These are phyloP conservation scores for Bolboschoenoplectus hybrid DNA, from an alignment of 202 grass and related monocot genomes.

Conservation along the genomic window DNA sequence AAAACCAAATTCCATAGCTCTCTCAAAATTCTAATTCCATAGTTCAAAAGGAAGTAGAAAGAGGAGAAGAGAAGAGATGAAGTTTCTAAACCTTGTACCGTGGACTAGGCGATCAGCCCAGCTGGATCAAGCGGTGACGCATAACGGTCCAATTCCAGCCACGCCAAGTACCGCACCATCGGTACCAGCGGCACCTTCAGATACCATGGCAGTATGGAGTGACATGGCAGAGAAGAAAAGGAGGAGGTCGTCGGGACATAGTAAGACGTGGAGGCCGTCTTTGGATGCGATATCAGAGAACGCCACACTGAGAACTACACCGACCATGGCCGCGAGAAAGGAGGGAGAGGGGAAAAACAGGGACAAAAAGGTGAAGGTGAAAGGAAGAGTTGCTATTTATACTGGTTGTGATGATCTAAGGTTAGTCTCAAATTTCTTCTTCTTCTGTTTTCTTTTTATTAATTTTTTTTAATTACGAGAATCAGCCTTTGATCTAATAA, in stretches of 20 bases:
- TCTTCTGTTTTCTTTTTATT: not conserved
- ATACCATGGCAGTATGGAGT: constrained; percentile 12
- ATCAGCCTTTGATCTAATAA: no score
- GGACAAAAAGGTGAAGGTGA: constrained; percentile 29
- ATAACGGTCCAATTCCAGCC: not conserved
- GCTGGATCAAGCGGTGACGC: not conserved
- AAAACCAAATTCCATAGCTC: not conserved
- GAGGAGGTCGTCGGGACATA: constrained; percentile 36
- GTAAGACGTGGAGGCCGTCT: constrained; percentile 67
- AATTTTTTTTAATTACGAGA: no score
- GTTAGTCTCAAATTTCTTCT: constrained; percentile 43
- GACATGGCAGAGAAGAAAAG: constrained; percentile 47
- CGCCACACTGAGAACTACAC: constrained; percentile 28
- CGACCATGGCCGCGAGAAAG: constrained; percentile 26
- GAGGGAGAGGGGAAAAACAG: constrained; percentile 32
- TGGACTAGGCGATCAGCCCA: constrained; percentile 31
- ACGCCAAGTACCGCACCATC: not conserved
- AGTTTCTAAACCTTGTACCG: constrained; percentile 37
- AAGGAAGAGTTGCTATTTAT: constrained; percentile 17
- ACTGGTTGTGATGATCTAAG: constrained; percentile 60
- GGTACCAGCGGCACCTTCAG: not conserved
- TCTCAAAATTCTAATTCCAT: not conserved
- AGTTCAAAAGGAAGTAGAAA: constrained; percentile 6
- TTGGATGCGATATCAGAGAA: constrained; percentile 77
- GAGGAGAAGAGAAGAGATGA: constrained; percentile 25